Evolutionary conservation across 257 asterid genomes (phyloP).

Genomic region (Solanum pennellii): DNA sequence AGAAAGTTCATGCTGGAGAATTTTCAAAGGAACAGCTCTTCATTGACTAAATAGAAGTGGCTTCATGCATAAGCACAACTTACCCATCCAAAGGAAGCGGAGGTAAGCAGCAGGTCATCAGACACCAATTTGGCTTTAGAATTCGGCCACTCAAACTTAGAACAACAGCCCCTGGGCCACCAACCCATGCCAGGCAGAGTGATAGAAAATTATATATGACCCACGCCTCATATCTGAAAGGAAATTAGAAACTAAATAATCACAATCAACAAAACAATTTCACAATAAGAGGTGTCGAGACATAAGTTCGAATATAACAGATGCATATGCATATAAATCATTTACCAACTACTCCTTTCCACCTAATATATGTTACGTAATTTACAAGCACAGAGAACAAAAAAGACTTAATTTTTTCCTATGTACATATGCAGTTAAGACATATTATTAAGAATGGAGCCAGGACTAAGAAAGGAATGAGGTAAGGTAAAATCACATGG

Average conservation of each 20-base stretch:
- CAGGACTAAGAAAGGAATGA: neutral
- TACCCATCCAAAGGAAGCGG: slow-evolving; percentile 92
- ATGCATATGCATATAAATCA: neutral
- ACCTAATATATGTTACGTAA: neutral
- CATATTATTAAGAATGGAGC: neutral
- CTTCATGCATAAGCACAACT: slow-evolving; percentile 12
- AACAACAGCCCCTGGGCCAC: slow-evolving; percentile 99
- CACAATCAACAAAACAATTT: neutral
- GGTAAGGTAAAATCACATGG: neutral
- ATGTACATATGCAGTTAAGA: neutral
- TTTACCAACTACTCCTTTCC: neutral
- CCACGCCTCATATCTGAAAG: slow-evolving; percentile 98
- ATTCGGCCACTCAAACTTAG: slow-evolving; percentile 70
- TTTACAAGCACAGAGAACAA: neutral
- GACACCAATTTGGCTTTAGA: slow-evolving; percentile 84
- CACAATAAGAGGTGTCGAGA: neutral
- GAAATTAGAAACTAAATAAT: slow-evolving; percentile 3
- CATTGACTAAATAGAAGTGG: neutral
- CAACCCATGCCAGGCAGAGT: slow-evolving; percentile 98
- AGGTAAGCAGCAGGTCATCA: slow-evolving; percentile 94
- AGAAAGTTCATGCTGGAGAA: neutral
- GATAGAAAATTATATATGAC: slow-evolving; percentile 96
- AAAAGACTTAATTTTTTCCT: neutral
- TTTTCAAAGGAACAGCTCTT: neutral
- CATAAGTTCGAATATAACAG: neutral